phyloP scores from a whole-genome alignment of 2,329 filamentous ascomycete genomes.

The Lasiodiplodia gonubiensis region DNA sequence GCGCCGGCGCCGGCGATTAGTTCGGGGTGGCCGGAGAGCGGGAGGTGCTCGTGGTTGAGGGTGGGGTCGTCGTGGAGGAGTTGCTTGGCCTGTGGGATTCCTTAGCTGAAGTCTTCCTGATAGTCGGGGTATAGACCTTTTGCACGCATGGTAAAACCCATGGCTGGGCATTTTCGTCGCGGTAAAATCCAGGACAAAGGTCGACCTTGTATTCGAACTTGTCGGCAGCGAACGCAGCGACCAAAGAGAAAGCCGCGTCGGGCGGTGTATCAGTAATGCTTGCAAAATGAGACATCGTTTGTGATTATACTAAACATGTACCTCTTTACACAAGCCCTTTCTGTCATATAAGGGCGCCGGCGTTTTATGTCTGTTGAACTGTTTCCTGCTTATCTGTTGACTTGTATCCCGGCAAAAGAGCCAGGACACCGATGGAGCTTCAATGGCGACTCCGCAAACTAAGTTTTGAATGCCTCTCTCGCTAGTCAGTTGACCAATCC shows the following conservation, averaged over 20 bases:
- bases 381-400: too few species aligned
- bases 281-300: background rate
- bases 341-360: too few species aligned
- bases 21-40: slow-evolving; percentile 32
- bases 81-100: slow-evolving; percentile 18
- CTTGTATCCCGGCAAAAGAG: too few species aligned
- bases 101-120: background rate
- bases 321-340: too few species aligned
- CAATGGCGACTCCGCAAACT: too few species aligned
- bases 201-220: slow-evolving; percentile 44
- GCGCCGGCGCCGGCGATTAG: slow-evolving; percentile 35
- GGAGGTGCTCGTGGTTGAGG: slow-evolving; percentile 35
- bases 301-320: too few species aligned
- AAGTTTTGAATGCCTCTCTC: too few species aligned
- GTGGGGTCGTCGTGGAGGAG: slow-evolving; percentile 8
- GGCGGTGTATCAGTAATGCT: background rate
- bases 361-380: too few species aligned
- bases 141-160: slow-evolving; percentile 47
- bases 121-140: background rate
- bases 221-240: background rate
- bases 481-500: too few species aligned
- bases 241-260: background rate
- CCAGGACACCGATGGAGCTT: too few species aligned
- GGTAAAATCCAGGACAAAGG: slow-evolving; percentile 47
- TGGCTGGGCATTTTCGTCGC: slow-evolving; percentile 43